Base-by-base conservation (phyloP, 106 monocot genomes). In the Allium sativum region DNA sequence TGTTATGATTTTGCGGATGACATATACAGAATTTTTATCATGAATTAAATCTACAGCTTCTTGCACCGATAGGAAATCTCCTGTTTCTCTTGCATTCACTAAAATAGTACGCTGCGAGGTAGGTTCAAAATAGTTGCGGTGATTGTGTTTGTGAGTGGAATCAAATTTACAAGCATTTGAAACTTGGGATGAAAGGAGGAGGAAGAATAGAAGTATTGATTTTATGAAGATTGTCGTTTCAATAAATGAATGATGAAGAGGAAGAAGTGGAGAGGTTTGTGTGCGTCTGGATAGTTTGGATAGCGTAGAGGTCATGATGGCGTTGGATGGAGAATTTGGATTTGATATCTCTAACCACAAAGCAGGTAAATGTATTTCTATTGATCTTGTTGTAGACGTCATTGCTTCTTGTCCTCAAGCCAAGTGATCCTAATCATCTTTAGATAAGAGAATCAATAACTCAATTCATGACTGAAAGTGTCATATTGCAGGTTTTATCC, bases 61-160 rank as follows among this genome's bases (percentile, higher is more conserved):
- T 55, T 86, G 86, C 66, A 94, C 82, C 1, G 94, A 94, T 0
- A 79, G 62, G 73, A 90, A 94, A 59, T 90, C 79, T 40, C 90
- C 94, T 18, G 74, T 61, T 40, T 86, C 94, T 15, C 48, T 65
- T 12, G 83, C 86, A 59, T 86, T 83, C 42, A 94, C 86, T 53
- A 72, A 64, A 70, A 94, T 77, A n/a, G 53, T 58, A 9, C 74
- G 81, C 9, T 60, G 61, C 58, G 81, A 77, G 3, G 75, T 78
- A 8, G 90, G 94, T 0, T 76, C 81, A 54, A 65, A 46, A 72
- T 74, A 80, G 1, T 46, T 66, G 72, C 67, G 79, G 62, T 65
- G 70, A 58, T 73, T 72, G 43, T 66, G 69, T 42, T 64, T 55
- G 6, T 42, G 42, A 59, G 73, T 77, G 19, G 67, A 63, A 42